These are phyloP conservation scores for Chaetoceros tenuissimus DNA, from an alignment of 108 stramenopile genomes.

Conservation along the genomic window DNA sequence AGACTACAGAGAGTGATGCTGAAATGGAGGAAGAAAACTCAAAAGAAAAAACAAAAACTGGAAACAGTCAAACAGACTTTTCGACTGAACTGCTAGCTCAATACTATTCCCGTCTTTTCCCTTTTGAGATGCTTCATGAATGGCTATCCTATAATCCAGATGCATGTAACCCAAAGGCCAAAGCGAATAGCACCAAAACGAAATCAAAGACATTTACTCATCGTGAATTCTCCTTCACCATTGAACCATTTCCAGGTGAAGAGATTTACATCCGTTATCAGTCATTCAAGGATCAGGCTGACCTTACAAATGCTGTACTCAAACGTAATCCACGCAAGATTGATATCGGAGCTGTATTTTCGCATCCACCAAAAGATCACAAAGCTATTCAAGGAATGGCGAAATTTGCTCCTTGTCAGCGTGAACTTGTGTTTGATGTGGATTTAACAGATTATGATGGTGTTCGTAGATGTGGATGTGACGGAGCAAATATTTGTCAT, in stretches of 20 bases:
- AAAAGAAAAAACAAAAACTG: constrained; percentile 23
- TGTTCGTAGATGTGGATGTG: constrained; percentile 92
- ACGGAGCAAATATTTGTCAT: constrained; percentile 80
- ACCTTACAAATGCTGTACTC: constrained; percentile 58
- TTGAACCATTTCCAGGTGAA: constrained; percentile 74
- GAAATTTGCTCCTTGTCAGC: constrained; percentile 76
- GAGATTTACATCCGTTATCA: constrained; percentile 98
- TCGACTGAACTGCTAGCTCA: constrained; percentile 8
- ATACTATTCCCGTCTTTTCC: constrained; percentile 48
- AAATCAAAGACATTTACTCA: constrained; percentile 42
- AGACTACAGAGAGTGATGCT: neutral
- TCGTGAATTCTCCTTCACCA: constrained; percentile 97
- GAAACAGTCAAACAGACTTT: constrained; percentile 12
- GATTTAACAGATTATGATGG: constrained; percentile 99
- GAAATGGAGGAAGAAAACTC: constrained; percentile 14
- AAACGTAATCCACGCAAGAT: constrained; percentile 95
- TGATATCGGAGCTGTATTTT: constrained; percentile 99
- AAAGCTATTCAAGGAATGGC: constrained; percentile 30
- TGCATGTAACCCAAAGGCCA: constrained; percentile 2
- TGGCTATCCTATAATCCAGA: constrained; percentile 63
- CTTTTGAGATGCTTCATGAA: constrained; percentile 65
- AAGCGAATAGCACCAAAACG: constrained; percentile 8
- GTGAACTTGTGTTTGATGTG: constrained; percentile 99
- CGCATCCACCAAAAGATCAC: constrained; percentile 82
- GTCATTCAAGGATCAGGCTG: constrained; percentile 69